Base-by-base conservation (phyloP, 768 basidiomycete species). In the Xerocomellus amylosporus region DNA sequence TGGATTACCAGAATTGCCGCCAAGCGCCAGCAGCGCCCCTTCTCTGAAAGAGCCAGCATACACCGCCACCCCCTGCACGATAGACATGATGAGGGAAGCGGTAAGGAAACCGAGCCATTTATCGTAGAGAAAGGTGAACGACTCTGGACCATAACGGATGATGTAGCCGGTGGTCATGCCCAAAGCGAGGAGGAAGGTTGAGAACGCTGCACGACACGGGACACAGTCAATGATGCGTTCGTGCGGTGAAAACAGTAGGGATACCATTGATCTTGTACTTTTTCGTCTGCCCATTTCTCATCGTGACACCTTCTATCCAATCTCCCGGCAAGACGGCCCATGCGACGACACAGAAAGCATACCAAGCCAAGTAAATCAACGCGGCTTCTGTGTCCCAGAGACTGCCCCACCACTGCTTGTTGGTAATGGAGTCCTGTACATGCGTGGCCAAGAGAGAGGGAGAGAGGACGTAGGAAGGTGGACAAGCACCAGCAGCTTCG, bases 201-300 rank as follows among this genome's bases (percentile, higher is more conserved):
- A 81, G 69, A 97, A 90, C 2, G 90, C 96, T 98, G 36, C 4
- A 46, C 1, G 42, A 45, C 26, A 41, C 12, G 19, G 13, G 17
- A 14, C 10, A 49, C 38, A 31, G 46, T 43, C 10, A 28, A 24
- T 7, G 5, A 46, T 17, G 10, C 14, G 7, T 26, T 28, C 8
- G 9, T 9, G 19, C 6, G 1, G 10, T 41, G 44, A 19, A 47
- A 13, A 22, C 15, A 19, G 7, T 36, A 38, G 22, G 71, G 80
- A 62, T 65, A 94, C 95, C 95, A 74, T 99, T 98, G 55, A 97
- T 93, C 75, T 91, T 98, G 79, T 99, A 99, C 55, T 79, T 73
- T 68, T 89, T 86, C 65, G 79, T 86, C 50, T 75, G 77, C 0
- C 95, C 95, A 39, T 84, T 86, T 43, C 97, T 80, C 62, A 96